A percentile compares a stretch with the other conserved stretches of the same genome.
These are phyloP conservation scores for Pelargonium exstipulatum DNA, from an alignment of 441 rosid species.

Conservation along the genomic window DNA sequence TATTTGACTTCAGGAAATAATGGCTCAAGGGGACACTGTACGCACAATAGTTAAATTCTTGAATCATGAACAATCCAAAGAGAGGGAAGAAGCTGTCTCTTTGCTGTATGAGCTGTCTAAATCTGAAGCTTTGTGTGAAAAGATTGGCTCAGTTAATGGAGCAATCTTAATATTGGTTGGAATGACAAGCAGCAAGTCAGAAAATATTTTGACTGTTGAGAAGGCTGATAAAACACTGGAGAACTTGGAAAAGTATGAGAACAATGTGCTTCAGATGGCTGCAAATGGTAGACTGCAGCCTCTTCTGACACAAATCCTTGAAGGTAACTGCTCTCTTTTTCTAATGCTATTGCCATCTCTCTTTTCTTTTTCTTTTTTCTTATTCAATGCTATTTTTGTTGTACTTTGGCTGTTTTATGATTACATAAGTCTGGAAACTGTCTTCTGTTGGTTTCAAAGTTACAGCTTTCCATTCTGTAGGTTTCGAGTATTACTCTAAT, in stretches of 20 bases:
- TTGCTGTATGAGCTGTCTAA: slow-evolving; percentile 90
- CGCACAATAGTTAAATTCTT: slow-evolving; percentile 87
- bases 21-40: slow-evolving; percentile 87
- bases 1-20: slow-evolving; percentile 52
- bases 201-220: slow-evolving; percentile 68
- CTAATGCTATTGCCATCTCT: no score
- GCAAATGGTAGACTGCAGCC: slow-evolving; percentile 82
- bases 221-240: slow-evolving; percentile 79
- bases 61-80: slow-evolving; percentile 77
- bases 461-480: neutral
- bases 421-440: neutral
- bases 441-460: neutral
- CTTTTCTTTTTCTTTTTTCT: slow-evolving; percentile 7
- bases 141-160: slow-evolving; percentile 87
- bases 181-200: slow-evolving; percentile 83
- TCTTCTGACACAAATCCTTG: slow-evolving; percentile 73
- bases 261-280: slow-evolving; percentile 92
- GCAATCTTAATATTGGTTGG: slow-evolving; percentile 90
- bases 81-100: slow-evolving; percentile 87
- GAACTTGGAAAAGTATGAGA: slow-evolving; percentile 74
- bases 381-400: slow-evolving; percentile 12
- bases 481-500: neutral
- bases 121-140: slow-evolving; percentile 80
- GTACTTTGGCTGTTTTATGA: neutral
- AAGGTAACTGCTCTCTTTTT: slow-evolving; percentile 49